phyloP scores from a whole-genome alignment of 1,139 yeast species.

The Candida smagusa region DNA sequence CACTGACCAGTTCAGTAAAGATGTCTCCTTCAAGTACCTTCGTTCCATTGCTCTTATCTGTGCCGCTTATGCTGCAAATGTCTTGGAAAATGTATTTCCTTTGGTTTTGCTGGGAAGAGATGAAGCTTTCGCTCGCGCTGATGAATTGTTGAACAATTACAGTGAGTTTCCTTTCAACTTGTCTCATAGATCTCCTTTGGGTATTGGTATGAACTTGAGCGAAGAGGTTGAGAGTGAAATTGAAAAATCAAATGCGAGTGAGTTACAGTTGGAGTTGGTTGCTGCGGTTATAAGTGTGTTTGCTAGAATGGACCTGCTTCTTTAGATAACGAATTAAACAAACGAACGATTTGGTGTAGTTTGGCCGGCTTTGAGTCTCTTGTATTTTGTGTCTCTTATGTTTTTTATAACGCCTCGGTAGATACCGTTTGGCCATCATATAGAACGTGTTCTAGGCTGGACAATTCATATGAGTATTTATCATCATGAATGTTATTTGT shows the following conservation, averaged over 20 bases:
- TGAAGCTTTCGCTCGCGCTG: constrained; percentile 89
- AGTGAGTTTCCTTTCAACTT: constrained; percentile 81
- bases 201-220: constrained; percentile 74
- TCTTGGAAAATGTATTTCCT: constrained; percentile 81
- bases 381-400: too few relatives aligned
- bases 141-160: constrained; percentile 78
- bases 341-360: neutral
- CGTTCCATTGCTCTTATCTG: constrained; percentile 82
- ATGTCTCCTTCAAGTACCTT: constrained; percentile 65
- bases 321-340: constrained; percentile 18
- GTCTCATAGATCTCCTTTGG: constrained; percentile 54
- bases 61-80: constrained; percentile 94
- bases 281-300: constrained; percentile 79
- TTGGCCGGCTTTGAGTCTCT: too few relatives aligned
- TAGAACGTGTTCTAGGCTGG: too few relatives aligned
- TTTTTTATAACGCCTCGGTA: too few relatives aligned
- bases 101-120: constrained; percentile 89
- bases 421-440: too few relatives aligned
- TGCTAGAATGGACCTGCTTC: constrained; percentile 56
- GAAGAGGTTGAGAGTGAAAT: constrained; percentile 67
- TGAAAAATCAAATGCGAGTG: constrained; percentile 51
- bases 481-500: too few relatives aligned
- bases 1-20: constrained; percentile 64
- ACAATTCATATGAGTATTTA: too few relatives aligned
- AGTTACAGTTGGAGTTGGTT: constrained; percentile 77